phyloP scores from a whole-genome alignment of 2,329 filamentous ascomycete species.

The Colletotrichum somersetense region DNA sequence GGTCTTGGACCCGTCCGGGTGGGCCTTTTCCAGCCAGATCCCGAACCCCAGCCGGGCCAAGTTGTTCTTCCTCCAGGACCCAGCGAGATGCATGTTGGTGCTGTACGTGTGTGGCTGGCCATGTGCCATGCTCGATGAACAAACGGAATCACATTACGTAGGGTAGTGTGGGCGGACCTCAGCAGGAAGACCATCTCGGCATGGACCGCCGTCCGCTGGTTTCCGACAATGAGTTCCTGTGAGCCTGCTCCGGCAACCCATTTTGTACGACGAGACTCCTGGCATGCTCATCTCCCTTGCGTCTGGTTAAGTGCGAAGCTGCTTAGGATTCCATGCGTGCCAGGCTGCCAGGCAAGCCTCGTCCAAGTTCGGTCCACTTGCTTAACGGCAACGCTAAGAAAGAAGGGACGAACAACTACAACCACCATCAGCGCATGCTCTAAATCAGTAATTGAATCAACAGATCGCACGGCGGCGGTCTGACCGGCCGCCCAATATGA shows the following conservation, averaged over 20 bases:
- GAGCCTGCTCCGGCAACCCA: neutral
- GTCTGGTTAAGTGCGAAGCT: constrained; percentile 12
- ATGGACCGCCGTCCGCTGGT: neutral
- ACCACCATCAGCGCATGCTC: neutral
- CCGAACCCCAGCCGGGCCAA: constrained; percentile 36
- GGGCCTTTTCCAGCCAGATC: constrained; percentile 32
- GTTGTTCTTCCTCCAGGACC: constrained; percentile 31
- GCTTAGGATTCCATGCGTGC: constrained; percentile 18
- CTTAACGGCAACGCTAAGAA: constrained; percentile 14
- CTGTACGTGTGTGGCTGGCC: constrained; percentile 23
- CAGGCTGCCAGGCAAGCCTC: constrained; percentile 31
- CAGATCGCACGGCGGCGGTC: neutral
- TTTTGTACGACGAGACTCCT: constrained; percentile 10
- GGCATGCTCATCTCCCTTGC: constrained; percentile 39
- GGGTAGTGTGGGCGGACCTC: constrained; percentile 2
- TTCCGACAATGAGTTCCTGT: neutral
- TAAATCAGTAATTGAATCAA: constrained; percentile 3
- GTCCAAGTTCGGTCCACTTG: constrained; percentile 28
- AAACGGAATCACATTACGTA: constrained; percentile 20
- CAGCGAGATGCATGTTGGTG: constrained; percentile 25
- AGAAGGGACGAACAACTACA: constrained; percentile 23
- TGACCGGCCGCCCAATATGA: neutral
- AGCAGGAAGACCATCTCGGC: neutral
- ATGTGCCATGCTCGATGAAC: constrained; percentile 20
- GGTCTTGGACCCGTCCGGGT: constrained; percentile 37